Evolutionary conservation across 768 basidiomycete species (phyloP), one percentile per base, ranked within the genome.

Genomic region (Crepidotus variabilis): DNA sequence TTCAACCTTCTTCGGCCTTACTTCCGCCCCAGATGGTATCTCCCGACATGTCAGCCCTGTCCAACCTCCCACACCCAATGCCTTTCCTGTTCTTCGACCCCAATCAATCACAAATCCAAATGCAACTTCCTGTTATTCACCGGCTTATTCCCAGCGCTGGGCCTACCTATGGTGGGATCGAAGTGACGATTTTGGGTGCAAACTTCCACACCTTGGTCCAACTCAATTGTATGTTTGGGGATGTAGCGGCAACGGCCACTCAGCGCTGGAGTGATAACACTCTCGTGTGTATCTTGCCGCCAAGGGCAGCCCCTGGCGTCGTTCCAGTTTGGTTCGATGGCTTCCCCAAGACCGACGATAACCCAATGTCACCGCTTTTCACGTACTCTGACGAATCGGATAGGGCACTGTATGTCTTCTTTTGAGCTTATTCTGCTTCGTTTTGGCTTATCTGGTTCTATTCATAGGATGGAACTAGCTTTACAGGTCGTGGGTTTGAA

Each of bases 401-500:
- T 65, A 77, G 92, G 52, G 88, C 90, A 6, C 72, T 98, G 89
- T 94, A 65, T 72, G 91, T 82, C 1, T 61, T 52, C 61, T 54
- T 62, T 3, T 57, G 13, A 23, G 51, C 52, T 52, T 20, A 21
- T 48, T 47, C 23, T 24, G 11, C 46, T 36, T 59, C 22, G 22
- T 39, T 54, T 54, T 18, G 54, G 53, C 60, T 66, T 39, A 61
- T 48, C 50, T 28, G 34, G 39, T 16, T 24, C 56, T 18, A 35
- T 57, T 59, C 63, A 24, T 63, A 95, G 92, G 61, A 95, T 98
- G 92, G 95, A 96, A 69, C 83, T 97, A 53, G 94, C 94, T 51
- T 77, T 98, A 2, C 94, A 96, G 66, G 93, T 96, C 13, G 94
- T 98, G 16, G 95, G 95, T 0, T 75, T 97, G 60, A 94, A 96